Evolutionary conservation across 805 yeast species (phyloP).

Genomic region (Candida easanensis): DNA sequence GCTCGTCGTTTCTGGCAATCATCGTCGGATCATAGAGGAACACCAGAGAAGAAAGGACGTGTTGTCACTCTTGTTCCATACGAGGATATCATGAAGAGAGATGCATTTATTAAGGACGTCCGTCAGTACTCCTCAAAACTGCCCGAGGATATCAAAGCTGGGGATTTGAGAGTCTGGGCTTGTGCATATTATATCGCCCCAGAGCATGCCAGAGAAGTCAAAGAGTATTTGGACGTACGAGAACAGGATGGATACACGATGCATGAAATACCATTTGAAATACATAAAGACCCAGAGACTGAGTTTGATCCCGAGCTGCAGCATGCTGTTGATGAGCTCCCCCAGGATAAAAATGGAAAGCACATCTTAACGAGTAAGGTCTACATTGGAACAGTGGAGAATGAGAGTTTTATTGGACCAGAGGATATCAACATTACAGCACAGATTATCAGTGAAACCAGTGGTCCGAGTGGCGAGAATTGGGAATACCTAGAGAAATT

Average conservation of each 20-base stretch:
- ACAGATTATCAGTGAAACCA: constrained; percentile 45
- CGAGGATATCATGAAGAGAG: constrained; percentile 45
- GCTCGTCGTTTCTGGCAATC: constrained; percentile 90
- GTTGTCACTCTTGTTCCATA: constrained; percentile 78
- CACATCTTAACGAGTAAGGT: constrained; percentile 54
- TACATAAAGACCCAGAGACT: constrained; percentile 30
- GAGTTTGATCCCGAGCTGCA: constrained; percentile 6
- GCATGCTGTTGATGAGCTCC: constrained; percentile 22
- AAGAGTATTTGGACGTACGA: constrained; percentile 69
- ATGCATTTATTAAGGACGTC: constrained; percentile 42
- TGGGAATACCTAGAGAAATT: constrained; percentile 63
- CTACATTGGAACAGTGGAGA: constrained; percentile 80
- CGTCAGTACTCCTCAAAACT: constrained; percentile 24
- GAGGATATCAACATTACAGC: constrained; percentile 63
- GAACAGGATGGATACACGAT: constrained; percentile 88
- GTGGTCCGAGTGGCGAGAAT: constrained; percentile 84
- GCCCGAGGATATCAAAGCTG: constrained; percentile 30
- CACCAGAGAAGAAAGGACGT: constrained; percentile 82
- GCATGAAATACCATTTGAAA: constrained; percentile 62
- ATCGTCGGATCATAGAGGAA: constrained; percentile 86
- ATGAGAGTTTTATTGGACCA: constrained; percentile 84
- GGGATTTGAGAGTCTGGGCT: constrained; percentile 64
- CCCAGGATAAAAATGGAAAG: constrained; percentile 35
- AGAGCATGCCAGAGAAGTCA: constrained; percentile 56
- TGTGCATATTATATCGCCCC: constrained; percentile 81